Evolutionary conservation across 768 basidiomycete genomes (phyloP), one percentile per base, ranked within the genome.

Genomic region (Rhodotorula paludigena): DNA sequence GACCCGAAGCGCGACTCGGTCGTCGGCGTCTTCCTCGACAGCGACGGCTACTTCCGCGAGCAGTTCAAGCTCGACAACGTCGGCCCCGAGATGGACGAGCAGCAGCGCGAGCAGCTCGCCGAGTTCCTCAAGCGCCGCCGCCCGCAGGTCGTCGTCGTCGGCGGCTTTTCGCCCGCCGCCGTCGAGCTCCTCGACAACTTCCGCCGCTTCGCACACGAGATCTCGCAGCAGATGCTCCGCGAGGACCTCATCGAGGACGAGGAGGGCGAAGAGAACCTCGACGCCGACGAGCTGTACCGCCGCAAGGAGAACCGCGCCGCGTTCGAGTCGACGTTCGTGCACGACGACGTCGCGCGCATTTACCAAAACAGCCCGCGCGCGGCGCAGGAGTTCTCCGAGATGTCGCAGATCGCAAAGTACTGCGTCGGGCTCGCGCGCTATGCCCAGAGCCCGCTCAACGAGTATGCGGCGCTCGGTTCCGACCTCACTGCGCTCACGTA

Each of bases 351-450:
- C 42, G 96, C 96, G 21, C 84, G 94, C 49, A 85, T 98, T 49
- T 98, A 91, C 78, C 92, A 93, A 79, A 87, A 92, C 76, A 92
- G 89, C 75, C 83, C 85, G 65, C 87, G 93, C 44, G 90, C 90
- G 4, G 81, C 83, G 36, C 86, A 86, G 58, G 96, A 98, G 78
- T 92, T 90, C 75, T 85, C 86, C 55, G 82, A 87, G 0, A 80
- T 94, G 49, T 85, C 90, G 1, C 80, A 84, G 8, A 86, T 87
- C 53, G 88, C 87, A 41, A 89, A 90, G 78, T 99, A 97, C 76
- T 97, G 94, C 75, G 83, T 98, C 55, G 96, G 91, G 59, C 81
- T 99, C 71, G 93, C 92, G 45, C 86, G 96, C 64, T 98, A 92
- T 75, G 83, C 85, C 10, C 96, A 98, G 79, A 94, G 86, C 75